Base-by-base conservation (phyloP, 805 yeast genomes). In the Candida morakotiae region DNA sequence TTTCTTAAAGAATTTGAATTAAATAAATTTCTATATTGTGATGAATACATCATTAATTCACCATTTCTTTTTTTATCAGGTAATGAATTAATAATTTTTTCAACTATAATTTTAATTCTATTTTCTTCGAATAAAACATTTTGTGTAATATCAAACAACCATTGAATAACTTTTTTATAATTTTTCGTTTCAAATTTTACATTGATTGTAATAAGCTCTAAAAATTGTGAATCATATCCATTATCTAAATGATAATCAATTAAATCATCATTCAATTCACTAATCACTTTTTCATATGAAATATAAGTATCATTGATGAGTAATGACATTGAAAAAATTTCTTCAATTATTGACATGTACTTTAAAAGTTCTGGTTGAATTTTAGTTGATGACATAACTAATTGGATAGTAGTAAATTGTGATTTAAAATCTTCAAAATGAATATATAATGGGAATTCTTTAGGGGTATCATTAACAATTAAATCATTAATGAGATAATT, bases 391-490 rank as follows among this genome's bases (percentile, higher is more conserved):
- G 81, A 75, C 52, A 85, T 56, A 25, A 81, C 56, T 26, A 87
- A 54, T 40, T 79, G 76, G 15, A 88, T 68, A 10, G 83, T 77
- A 24, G 86, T 76, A 54, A 91, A 93, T 50, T 84, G 81, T 1
- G 96, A 85, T 38, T 80, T 74, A 52, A 77, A 82, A 45, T 82
- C 77, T 58, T 93, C 97, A 48, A 84, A 72, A 53, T 87, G 93
- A 35, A 89, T 55, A 43, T 78, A 80, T 26, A 89, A 57, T 4
- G 89, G 87, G 43, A 83, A 70, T 35, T 71, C 65, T 9, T 28
- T 34, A 20, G 82, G 79, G 2, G 49, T 38, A 38, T 63, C 67
- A n/a, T 40, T 28, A 3, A 53, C 28, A 2, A 29, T 16, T 15
- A 40, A 27, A 19, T 56, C 62, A 26, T 58, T 56, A 14, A 53